Percentiles rank a stretch among this genome's conserved stretches.
These are phyloP conservation scores for Dendrobium nobile DNA, from an alignment of 106 monocot genomes.

Conservation along the genomic window DNA sequence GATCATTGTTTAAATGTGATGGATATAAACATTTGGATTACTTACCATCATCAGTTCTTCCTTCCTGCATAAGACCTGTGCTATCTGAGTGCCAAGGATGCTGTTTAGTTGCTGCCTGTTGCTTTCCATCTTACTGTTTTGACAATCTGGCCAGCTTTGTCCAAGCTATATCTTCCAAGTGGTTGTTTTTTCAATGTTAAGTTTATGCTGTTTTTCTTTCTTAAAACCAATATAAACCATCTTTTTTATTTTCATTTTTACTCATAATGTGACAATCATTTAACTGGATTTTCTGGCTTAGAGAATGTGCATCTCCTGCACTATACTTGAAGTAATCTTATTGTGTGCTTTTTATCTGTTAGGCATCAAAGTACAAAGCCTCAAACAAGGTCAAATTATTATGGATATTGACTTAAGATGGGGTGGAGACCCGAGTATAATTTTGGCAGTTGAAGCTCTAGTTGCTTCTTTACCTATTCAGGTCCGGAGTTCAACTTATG, in stretches of 20 bases:
- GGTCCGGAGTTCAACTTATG: constrained; percentile 26
- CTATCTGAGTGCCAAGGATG: neutral
- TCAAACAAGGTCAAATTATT: constrained; percentile 90
- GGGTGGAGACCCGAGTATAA: constrained; percentile 96
- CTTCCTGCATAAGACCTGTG: neutral
- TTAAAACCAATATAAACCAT: neutral
- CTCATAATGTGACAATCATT: neutral
- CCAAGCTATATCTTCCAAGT: neutral
- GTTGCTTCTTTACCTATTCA: constrained; percentile 97
- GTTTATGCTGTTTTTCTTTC: neutral
- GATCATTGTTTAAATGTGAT: neutral
- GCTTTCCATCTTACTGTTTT: neutral
- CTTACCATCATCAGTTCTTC: neutral
- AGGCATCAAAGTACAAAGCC: constrained; percentile 93
- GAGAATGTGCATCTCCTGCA: neutral
- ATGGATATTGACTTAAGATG: constrained; percentile 98
- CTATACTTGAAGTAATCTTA: neutral
- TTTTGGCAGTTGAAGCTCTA: constrained; percentile 90
- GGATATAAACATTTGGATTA: neutral
- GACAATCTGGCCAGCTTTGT: neutral
- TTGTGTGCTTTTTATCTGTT: constrained; percentile 9
- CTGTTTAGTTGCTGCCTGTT: neutral
- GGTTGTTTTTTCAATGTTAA: neutral
- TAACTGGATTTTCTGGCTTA: neutral
- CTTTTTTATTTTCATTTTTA: neutral